phyloP scores from a whole-genome alignment of 2,329 filamentous ascomycete species.

The Magnaporthiopsis incrustans region DNA sequence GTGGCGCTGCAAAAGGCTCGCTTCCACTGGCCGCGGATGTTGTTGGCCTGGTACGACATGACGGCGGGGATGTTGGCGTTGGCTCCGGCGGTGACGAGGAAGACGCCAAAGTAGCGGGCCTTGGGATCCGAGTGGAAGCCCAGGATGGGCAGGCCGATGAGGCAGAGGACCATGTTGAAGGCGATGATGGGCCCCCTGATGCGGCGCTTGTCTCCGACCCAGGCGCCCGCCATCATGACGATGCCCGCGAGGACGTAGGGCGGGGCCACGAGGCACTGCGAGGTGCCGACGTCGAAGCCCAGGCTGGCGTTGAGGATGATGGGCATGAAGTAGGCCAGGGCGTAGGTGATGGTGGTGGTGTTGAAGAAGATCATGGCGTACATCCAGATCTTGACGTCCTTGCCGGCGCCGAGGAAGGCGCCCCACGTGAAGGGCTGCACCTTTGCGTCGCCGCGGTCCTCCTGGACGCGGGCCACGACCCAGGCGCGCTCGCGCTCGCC shows the following conservation, averaged over 20 bases:
- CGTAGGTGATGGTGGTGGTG: constrained; percentile 65
- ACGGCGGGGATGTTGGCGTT: constrained; percentile 70
- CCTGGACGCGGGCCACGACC: constrained; percentile 44
- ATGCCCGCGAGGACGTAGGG: constrained; percentile 59
- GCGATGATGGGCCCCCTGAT: constrained; percentile 59
- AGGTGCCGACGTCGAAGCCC: constrained; percentile 53
- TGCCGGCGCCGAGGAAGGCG: constrained; percentile 37
- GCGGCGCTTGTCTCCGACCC: constrained; percentile 58
- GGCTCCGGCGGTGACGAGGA: constrained; percentile 66
- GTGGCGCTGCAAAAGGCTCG: constrained; percentile 70
- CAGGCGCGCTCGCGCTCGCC: constrained; percentile 40
- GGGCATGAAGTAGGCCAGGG: constrained; percentile 71
- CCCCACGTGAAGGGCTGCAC: constrained; percentile 42
- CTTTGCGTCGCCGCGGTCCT: constrained; percentile 49
- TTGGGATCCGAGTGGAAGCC: constrained; percentile 51
- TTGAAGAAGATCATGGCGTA: constrained; percentile 55
- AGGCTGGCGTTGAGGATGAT: constrained; percentile 60
- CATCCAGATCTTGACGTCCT: constrained; percentile 52
- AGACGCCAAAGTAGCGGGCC: constrained; percentile 66
- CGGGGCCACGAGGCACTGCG: constrained; percentile 66
- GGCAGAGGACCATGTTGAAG: constrained; percentile 54
- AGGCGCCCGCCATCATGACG: constrained; percentile 52
- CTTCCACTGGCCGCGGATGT: constrained; percentile 85
- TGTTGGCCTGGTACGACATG: constrained; percentile 79
- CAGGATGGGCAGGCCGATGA: constrained; percentile 66